phyloP scores from a whole-genome alignment of 805 yeast genomes.

The Candida sakaeoensis region DNA sequence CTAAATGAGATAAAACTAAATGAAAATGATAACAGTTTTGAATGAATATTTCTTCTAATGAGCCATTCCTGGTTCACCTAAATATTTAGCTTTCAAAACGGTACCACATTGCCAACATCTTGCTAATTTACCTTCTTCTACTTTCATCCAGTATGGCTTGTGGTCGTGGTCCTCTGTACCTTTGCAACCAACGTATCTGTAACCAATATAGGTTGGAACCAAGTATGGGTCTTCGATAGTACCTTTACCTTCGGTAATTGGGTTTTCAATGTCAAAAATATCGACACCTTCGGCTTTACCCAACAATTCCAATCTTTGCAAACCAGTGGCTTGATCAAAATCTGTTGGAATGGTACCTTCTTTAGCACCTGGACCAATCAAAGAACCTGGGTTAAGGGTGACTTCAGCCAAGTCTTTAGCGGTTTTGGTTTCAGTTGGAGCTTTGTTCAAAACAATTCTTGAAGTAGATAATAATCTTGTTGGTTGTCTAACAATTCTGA shows the following conservation, averaged over 20 bases:
- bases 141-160: conserved; percentile 87
- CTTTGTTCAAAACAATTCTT: conserved; percentile 22
- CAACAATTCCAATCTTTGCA: conserved; percentile 91
- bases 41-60: conserved; percentile 33
- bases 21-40: neutral
- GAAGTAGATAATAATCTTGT: conserved; percentile 34
- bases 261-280: conserved; percentile 83
- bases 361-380: conserved; percentile 89
- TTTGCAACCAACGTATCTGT: conserved; percentile 95
- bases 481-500: conserved; percentile 29
- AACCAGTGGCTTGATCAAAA: conserved; percentile 95
- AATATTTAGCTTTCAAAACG: conserved; percentile 81
- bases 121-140: conserved; percentile 73
- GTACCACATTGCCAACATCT: conserved; percentile 99
- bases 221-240: conserved; percentile 85
- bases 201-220: conserved; percentile 86
- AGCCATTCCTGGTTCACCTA: conserved; percentile 74
- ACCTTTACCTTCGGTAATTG: conserved; percentile 85
- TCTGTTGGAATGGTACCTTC: conserved; percentile 88
- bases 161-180: conserved; percentile 95
- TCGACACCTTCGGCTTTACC: conserved; percentile 96
- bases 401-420: conserved; percentile 74
- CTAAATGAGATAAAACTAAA: conserved; percentile 2
- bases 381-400: conserved; percentile 57
- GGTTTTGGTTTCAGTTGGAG: conserved; percentile 47